Conservation (phyloP, 129 eudicot genomes). For the Ambrosia trifida region DNA sequence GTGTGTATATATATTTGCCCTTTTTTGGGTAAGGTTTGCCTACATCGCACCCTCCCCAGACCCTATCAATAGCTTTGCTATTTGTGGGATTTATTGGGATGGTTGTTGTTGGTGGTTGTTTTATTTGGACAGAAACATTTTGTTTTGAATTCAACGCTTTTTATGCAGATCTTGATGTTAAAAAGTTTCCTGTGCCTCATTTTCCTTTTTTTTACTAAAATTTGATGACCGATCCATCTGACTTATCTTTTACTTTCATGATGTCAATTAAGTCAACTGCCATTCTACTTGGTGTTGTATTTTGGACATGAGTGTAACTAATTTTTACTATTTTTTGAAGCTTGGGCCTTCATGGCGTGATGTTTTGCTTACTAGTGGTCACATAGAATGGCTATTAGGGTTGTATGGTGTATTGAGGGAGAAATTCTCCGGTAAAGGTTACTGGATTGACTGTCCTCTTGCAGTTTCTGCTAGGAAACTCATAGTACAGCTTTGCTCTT, state of each 20-base stretch:
- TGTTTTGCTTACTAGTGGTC: slow-evolving; percentile 79
- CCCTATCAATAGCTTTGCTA: too few relatives aligned
- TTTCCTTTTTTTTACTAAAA: slow-evolving; percentile 1
- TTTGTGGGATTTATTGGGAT: too few relatives aligned
- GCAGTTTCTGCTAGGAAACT: slow-evolving; percentile 94
- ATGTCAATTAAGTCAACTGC: slow-evolving; percentile 2
- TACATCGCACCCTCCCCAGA: too few relatives aligned
- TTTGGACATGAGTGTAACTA: slow-evolving; percentile 13
- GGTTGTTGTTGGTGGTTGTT: too few relatives aligned
- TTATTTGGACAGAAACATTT: neutral
- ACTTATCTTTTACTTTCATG: slow-evolving; percentile 12
- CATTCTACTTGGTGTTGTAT: neutral
- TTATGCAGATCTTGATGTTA: slow-evolving; percentile 8
- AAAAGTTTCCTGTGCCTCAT: neutral
- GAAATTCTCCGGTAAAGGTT: slow-evolving; percentile 70
- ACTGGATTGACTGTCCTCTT: slow-evolving; percentile 98
- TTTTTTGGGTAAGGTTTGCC: too few relatives aligned
- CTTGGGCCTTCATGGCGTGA: slow-evolving; percentile 96
- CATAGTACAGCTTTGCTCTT: slow-evolving; percentile 76
- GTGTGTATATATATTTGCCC: too few relatives aligned
- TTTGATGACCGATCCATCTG: slow-evolving; percentile 15
- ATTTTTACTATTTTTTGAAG: slow-evolving; percentile 36
- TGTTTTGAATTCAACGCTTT: neutral
- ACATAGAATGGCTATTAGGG: slow-evolving; percentile 78
- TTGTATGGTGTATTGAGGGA: slow-evolving; percentile 78